Percentiles rank a stretch among this genome's conserved stretches.
Conservation (phyloP, 495 filamentous ascomycete species). For the Xylaria flabelliformis region DNA sequence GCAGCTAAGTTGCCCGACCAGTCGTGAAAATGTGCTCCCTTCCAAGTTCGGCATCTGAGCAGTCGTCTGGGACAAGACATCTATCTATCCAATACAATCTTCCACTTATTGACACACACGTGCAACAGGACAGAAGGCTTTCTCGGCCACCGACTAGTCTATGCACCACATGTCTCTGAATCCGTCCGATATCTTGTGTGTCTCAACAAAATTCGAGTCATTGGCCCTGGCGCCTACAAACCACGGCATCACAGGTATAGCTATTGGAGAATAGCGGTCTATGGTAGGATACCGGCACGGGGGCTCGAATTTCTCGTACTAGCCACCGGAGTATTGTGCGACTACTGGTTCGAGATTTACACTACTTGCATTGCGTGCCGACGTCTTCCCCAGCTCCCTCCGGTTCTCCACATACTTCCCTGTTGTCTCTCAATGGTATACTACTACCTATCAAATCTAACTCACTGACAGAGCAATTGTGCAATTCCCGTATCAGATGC, state of each 20-base stretch:
- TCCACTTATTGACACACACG: not conserved
- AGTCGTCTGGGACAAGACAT: not conserved
- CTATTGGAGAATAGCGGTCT: not conserved
- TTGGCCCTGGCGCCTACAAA: not conserved
- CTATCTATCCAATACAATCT: not conserved
- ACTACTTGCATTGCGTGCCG: conserved; percentile 20
- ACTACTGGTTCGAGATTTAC: conserved; percentile 4
- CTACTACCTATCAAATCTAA: too few relatives aligned
- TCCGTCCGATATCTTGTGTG: conserved; percentile 14
- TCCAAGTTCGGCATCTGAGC: not conserved
- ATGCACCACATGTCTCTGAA: not conserved
- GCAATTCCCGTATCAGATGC: conserved; percentile 14
- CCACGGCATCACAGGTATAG: not conserved
- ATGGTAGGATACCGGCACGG: not conserved
- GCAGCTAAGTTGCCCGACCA: conserved; percentile 10
- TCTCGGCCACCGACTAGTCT: not conserved
- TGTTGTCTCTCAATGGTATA: too few relatives aligned
- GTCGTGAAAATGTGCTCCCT: conserved; percentile 10
- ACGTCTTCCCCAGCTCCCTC: conserved; percentile 1
- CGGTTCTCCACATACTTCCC: not conserved
- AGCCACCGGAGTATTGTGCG: not conserved
- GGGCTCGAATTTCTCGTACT: conserved; percentile 3
- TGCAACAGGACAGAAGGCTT: not conserved
- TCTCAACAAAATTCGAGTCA: not conserved
- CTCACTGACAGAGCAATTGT: not conserved